Conservation (phyloP, 192 early-diverging fungal genomes). For the Phlyctochytrium planicorne region DNA sequence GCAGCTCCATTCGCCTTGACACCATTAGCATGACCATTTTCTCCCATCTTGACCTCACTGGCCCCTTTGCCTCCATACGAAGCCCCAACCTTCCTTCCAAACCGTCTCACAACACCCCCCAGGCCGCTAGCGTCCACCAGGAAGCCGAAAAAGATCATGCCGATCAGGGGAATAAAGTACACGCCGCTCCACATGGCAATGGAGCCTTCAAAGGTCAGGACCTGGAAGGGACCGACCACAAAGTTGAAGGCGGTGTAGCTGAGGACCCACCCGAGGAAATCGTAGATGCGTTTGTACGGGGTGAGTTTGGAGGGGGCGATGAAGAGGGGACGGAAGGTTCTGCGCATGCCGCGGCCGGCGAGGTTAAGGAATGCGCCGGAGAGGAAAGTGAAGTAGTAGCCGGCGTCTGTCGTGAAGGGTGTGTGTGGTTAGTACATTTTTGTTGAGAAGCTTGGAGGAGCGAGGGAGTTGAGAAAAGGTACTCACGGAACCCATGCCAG, state of each 20-base stretch:
- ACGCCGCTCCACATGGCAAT: constrained; percentile 24
- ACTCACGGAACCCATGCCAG: constrained; percentile 92
- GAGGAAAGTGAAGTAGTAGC: constrained; percentile 61
- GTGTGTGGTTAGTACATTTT: too few species aligned
- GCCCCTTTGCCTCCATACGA: neutral
- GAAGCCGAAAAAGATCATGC: neutral
- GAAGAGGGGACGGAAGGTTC: constrained; percentile 62
- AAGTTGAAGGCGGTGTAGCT: constrained; percentile 36
- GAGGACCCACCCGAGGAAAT: constrained; percentile 63
- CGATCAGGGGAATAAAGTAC: neutral
- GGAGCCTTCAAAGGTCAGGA: constrained; percentile 20
- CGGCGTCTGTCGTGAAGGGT: constrained; percentile 13
- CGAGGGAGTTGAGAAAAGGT: too few species aligned
- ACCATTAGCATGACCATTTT: neutral
- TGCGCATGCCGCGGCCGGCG: constrained; percentile 56
- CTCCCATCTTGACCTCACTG: neutral
- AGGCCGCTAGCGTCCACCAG: neutral
- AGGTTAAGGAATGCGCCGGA: constrained; percentile 58
- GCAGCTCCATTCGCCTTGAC: neutral
- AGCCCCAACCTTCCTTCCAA: neutral
- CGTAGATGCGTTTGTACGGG: constrained; percentile 59
- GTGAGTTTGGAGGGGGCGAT: constrained; percentile 36
- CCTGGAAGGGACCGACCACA: constrained; percentile 36
- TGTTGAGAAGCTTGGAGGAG: too few species aligned
- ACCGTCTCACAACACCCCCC: neutral